Base-by-base conservation (phyloP, 768 basidiomycete genomes). In the Lactarius hengduanensis region DNA sequence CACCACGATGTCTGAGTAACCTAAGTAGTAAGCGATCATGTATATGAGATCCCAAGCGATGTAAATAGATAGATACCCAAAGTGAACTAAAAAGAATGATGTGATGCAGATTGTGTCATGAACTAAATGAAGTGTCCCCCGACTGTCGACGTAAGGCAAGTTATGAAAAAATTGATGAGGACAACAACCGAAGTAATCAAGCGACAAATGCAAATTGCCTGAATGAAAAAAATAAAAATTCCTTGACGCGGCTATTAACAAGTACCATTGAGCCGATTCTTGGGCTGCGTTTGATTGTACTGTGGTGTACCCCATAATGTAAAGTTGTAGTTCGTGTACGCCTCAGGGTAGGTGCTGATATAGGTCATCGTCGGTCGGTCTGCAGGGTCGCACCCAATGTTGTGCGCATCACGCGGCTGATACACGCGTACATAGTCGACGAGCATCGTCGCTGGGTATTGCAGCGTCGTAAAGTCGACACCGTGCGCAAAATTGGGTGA, bases 381-480 rank as follows among this genome's bases (percentile, higher is more conserved):
- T 55, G 77, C 73, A 15, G 95, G 95, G 73, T 91, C 88, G 73
- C 95, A 98, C 18, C 95, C 94, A 60, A 93, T 81, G 74, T 94
- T 96, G 64, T 85, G 80, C 36, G 81, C 74, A 68, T 84, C 76
- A 72, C 82, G 79, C 3, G 85, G 85, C 74, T 97, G 96, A 76
- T 97, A 98, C 9, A 98, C 91, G 28, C 96, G 86, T 62, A 98
- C 86, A 78, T 89, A 97, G 74, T 97, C 93, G 50, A 96, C 80
- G 57, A 78, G 80, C 91, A 97, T 88, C 74, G 79, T 74, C 64
- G 77, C 73, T 9, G 94, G 94, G 78, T 92, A 94, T 20, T 77
- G 78, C 26, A 96, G 78, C 65, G 89, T 80, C 20, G 82, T 76
- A 59, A 92, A 80, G 77, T 97, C 89, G 59, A 95, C 86, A 4